A percentile compares a stretch with the other conserved stretches of the same genome.
Evolutionary conservation across 1,284 basidiomycete species (phyloP).

Genomic region (Singerocomus inundabilis): DNA sequence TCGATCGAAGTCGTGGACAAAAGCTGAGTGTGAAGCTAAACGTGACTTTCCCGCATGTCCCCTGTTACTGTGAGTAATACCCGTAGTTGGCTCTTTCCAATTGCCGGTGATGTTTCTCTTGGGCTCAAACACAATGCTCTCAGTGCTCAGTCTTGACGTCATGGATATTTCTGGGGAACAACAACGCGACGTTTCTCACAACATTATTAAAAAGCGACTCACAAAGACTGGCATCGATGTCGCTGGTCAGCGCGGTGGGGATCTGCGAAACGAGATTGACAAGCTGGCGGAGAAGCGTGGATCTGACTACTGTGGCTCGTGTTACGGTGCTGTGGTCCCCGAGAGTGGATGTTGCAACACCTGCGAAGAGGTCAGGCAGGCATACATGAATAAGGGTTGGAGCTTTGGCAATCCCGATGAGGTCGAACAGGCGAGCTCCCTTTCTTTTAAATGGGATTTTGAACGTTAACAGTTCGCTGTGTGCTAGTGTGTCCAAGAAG

Average conservation of each 20-base stretch:
- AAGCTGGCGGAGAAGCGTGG: slow-evolving; percentile 65
- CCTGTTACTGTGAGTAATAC: slow-evolving; percentile 84
- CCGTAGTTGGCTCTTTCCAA: too few species aligned
- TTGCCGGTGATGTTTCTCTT: slow-evolving; percentile 1
- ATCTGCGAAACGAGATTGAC: slow-evolving; percentile 84
- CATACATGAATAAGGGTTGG: slow-evolving; percentile 94
- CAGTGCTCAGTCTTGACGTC: slow-evolving; percentile 92
- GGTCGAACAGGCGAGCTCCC: slow-evolving; percentile 81
- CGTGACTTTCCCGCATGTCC: slow-evolving; percentile 94
- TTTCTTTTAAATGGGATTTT: background rate
- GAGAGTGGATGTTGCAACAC: slow-evolving; percentile 90
- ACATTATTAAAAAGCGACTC: slow-evolving; percentile 83
- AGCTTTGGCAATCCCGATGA: slow-evolving; percentile 88
- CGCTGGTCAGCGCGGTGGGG: slow-evolving; percentile 54
- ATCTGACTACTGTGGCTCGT: slow-evolving; percentile 88
- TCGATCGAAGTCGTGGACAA: slow-evolving; percentile 93
- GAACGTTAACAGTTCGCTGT: slow-evolving; percentile 5
- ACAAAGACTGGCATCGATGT: slow-evolving; percentile 60
- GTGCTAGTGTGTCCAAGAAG: slow-evolving; percentile 84
- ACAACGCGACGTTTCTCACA: slow-evolving; percentile 88
- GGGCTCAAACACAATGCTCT: background rate
- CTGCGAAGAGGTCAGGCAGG: slow-evolving; percentile 91
- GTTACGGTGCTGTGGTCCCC: slow-evolving; percentile 88
- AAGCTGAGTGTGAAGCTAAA: slow-evolving; percentile 91
- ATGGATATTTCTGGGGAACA: slow-evolving; percentile 99